Conservation (phyloP, 257 asterid species). For the Solanum boliviense region DNA sequence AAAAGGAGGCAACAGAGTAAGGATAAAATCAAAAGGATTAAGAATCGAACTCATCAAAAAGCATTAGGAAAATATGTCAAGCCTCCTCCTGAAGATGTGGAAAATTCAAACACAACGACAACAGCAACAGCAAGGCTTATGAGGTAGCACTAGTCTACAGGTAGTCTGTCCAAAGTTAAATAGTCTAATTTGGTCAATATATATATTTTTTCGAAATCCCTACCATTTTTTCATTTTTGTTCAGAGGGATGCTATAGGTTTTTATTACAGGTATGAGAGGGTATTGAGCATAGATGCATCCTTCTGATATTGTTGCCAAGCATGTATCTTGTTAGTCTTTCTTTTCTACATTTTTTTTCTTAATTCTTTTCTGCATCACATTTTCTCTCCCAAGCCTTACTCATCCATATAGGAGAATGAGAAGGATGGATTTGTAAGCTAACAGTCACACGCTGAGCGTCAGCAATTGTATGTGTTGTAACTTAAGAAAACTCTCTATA, state of each 20-base stretch:
- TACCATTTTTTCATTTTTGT: conserved; percentile 29
- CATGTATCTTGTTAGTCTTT: neutral
- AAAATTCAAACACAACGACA: conserved; percentile 25
- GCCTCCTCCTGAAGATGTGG: conserved; percentile 46
- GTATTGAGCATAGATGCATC: conserved; percentile 29
- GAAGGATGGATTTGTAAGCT: neutral
- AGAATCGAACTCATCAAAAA: conserved; percentile 59
- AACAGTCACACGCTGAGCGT: neutral
- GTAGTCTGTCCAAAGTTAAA: conserved; percentile 8
- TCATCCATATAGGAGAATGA: neutral
- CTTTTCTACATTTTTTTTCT: neutral
- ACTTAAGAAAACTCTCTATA: neutral
- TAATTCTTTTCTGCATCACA: neutral
- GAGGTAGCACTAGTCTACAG: conserved; percentile 22
- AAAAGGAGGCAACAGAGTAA: conserved; percentile 53
- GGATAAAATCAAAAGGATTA: conserved; percentile 68
- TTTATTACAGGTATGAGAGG: conserved; percentile 13
- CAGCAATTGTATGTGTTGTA: neutral
- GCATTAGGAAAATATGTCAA: conserved; percentile 74
- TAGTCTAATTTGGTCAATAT: conserved; percentile 11
- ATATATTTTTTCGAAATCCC: conserved; percentile 2
- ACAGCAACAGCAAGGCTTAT: conserved; percentile 1
- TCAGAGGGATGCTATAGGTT: conserved; percentile 35
- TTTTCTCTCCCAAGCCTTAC: neutral
- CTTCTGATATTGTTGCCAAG: conserved; percentile 10